These are phyloP conservation scores for Seiridium cupressi DNA, from an alignment of 2,329 filamentous ascomycete genomes.

Conservation along the genomic window DNA sequence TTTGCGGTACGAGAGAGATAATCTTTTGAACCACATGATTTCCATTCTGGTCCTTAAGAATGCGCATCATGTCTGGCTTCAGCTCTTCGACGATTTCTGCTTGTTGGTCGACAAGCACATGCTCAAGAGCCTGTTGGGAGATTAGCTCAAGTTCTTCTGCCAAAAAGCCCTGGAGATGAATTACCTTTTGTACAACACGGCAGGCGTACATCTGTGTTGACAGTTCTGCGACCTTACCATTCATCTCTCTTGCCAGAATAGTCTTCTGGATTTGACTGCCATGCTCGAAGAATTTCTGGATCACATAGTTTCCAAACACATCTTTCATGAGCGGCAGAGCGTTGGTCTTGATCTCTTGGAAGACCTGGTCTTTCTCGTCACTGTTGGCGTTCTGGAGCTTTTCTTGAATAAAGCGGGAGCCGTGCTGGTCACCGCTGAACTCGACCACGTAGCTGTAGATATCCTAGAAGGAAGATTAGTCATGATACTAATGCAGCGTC, in stretches of 20 bases:
- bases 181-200: slow-evolving; percentile 89
- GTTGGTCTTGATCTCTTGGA: slow-evolving; percentile 82
- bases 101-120: slow-evolving; percentile 91
- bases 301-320: slow-evolving; percentile 97
- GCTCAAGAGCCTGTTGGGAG: slow-evolving; percentile 70
- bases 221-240: slow-evolving; percentile 74
- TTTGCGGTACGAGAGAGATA: slow-evolving; percentile 74
- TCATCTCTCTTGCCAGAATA: slow-evolving; percentile 81
- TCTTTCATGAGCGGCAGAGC: slow-evolving; percentile 89
- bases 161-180: slow-evolving; percentile 5
- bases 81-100: slow-evolving; percentile 80
- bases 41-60: slow-evolving; percentile 84
- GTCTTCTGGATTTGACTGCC: slow-evolving; percentile 93
- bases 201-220: slow-evolving; percentile 92
- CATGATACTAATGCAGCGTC: background rate
- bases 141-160: background rate
- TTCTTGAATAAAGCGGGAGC: slow-evolving; percentile 91
- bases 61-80: slow-evolving; percentile 69
- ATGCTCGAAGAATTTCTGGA: slow-evolving; percentile 97
- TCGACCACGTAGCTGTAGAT: slow-evolving; percentile 87
- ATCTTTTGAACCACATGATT: slow-evolving; percentile 97
- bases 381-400: slow-evolving; percentile 92
- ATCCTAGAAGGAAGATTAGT: slow-evolving; percentile 47
- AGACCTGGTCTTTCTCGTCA: slow-evolving; percentile 90
- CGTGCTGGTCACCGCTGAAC: slow-evolving; percentile 93